phyloP scores from a whole-genome alignment of 805 yeast species.

The Metschnikowia koreensis region DNA sequence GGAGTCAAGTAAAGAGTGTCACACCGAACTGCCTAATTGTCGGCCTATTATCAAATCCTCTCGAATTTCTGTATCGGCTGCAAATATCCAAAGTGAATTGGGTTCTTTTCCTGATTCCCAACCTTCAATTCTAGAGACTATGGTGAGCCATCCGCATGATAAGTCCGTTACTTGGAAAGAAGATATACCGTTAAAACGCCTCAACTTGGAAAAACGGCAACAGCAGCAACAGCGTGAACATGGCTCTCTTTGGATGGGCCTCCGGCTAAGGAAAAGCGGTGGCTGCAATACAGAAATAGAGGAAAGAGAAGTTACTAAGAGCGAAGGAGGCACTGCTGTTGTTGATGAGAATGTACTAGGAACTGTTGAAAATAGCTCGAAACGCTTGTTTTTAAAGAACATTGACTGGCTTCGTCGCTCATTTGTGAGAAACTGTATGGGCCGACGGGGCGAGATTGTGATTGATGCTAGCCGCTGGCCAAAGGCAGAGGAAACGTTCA shows the following conservation, averaged over 20 bases:
- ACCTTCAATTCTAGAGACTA: neutral
- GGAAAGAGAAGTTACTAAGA: neutral
- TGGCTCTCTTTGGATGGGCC: neutral
- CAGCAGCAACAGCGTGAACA: too few species aligned
- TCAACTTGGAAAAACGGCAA: too few species aligned
- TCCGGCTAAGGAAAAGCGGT: neutral
- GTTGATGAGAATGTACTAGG: too few species aligned
- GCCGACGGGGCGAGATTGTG: neutral
- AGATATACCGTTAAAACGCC: too few species aligned
- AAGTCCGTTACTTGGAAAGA: neutral
- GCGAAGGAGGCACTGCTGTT: neutral
- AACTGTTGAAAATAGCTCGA: neutral
- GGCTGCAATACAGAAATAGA: neutral
- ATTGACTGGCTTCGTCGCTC: neutral
- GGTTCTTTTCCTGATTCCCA: neutral
- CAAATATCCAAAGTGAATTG: too few species aligned
- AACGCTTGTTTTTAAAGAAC: neutral
- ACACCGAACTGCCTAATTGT: too few species aligned
- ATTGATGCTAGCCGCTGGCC: neutral
- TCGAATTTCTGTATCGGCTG: too few species aligned
- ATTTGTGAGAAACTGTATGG: conserved; percentile 2
- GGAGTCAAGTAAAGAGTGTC: too few species aligned
- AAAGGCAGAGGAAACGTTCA: conserved; percentile 5
- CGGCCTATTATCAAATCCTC: too few species aligned
- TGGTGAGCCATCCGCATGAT: neutral